Conservation (phyloP, 2,329 filamentous ascomycete genomes). For the Zalaria sp. region DNA sequence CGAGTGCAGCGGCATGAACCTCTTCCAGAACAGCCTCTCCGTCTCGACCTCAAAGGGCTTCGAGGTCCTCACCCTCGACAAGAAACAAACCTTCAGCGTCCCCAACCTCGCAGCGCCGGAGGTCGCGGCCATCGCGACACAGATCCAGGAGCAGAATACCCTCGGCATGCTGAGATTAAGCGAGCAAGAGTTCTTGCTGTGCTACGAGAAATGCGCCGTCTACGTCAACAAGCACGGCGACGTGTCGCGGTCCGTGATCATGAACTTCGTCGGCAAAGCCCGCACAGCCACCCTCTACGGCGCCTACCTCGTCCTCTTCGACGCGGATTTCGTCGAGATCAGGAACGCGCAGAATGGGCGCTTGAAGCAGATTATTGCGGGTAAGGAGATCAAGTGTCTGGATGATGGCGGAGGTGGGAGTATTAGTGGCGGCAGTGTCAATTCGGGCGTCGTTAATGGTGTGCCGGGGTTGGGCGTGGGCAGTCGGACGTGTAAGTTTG, state of each 20-base stretch:
- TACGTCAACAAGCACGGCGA: conserved; percentile 98
- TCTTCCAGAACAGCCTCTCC: conserved; percentile 89
- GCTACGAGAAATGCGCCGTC: conserved; percentile 90
- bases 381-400: conserved; percentile 75
- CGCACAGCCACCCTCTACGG: conserved; percentile 78
- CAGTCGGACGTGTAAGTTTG: conserved; percentile 75
- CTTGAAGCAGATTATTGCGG: conserved; percentile 84
- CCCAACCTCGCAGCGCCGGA: conserved; percentile 69
- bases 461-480: conserved; percentile 19
- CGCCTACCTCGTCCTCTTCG: conserved; percentile 83
- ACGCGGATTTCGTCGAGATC: conserved; percentile 93
- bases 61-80: conserved; percentile 91
- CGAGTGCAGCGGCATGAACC: conserved; percentile 87
- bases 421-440: conserved; percentile 33
- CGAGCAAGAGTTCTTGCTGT: conserved; percentile 76
- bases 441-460: conserved; percentile 9
- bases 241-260: conserved; percentile 82
- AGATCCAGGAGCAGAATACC: conserved; percentile 70
- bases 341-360: conserved; percentile 92
- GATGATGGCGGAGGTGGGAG: conserved; percentile 71
- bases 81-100: conserved; percentile 89
- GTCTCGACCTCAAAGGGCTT: conserved; percentile 90
- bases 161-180: conserved; percentile 94
- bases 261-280: conserved; percentile 97
- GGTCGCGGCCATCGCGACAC: conserved; percentile 71